A percentile compares a stretch with the other conserved stretches of the same genome.
phyloP scores from a whole-genome alignment of 129 eudicot genomes.

The Ambrosia trifida region DNA sequence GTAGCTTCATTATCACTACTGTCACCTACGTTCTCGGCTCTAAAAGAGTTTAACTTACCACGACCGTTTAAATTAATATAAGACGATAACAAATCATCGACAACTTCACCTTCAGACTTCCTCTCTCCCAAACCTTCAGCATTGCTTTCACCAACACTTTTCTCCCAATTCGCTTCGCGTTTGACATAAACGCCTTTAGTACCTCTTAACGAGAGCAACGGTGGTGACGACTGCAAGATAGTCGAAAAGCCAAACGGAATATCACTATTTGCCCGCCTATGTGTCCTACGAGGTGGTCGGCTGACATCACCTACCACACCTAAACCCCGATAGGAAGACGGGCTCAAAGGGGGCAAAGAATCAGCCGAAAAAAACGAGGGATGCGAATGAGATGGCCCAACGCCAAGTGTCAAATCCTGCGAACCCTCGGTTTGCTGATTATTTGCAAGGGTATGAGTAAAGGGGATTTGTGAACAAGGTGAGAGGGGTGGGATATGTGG shows the following conservation, averaged over 20 bases:
- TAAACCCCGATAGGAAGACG: slow-evolving; percentile 52
- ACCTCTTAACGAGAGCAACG: slow-evolving; percentile 52
- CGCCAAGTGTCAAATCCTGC: slow-evolving; percentile 46
- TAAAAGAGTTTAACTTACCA: slow-evolving; percentile 61
- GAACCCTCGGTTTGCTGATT: slow-evolving; percentile 27
- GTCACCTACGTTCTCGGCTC: slow-evolving; percentile 66
- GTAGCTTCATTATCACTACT: slow-evolving; percentile 92
- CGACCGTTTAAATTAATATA: slow-evolving; percentile 61
- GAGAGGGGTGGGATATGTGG: slow-evolving; percentile 67
- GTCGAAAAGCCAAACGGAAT: slow-evolving; percentile 65
- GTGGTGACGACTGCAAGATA: slow-evolving; percentile 60
- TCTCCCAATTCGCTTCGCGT: slow-evolving; percentile 63
- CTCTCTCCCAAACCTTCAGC: slow-evolving; percentile 56
- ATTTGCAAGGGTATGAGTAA: slow-evolving; percentile 39
- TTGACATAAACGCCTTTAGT: slow-evolving; percentile 41
- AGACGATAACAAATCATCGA: slow-evolving; percentile 63
- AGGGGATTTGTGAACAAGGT: slow-evolving; percentile 63
- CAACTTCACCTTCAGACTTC: slow-evolving; percentile 68
- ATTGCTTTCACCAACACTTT: slow-evolving; percentile 34
- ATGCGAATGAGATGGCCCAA: slow-evolving; percentile 64
- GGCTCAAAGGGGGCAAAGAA: slow-evolving; percentile 84
- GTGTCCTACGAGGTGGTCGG: slow-evolving; percentile 82
- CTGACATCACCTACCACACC: slow-evolving; percentile 43
- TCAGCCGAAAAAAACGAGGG: slow-evolving; percentile 55
- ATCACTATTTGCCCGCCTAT: slow-evolving; percentile 80